Conservation (phyloP, 2,329 filamentous ascomycete genomes). For the Elsinoe necatrix region DNA sequence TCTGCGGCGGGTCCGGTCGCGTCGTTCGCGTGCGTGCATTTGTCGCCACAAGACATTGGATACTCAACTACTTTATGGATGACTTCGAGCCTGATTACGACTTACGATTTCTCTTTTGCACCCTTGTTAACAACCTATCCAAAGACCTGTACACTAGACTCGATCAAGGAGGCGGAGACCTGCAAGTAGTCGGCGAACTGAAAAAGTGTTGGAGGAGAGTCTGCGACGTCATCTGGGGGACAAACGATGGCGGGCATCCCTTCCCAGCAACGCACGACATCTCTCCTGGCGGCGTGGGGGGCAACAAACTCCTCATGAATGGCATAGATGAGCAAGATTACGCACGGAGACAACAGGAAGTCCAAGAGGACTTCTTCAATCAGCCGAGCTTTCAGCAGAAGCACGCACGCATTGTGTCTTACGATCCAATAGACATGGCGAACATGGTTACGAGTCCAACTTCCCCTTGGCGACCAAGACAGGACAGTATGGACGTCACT, state of each 20-base stretch:
- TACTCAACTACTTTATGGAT: conserved; percentile 93
- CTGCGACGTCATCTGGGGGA: conserved; percentile 84
- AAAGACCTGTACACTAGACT: conserved; percentile 43
- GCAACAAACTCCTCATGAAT: conserved; percentile 23
- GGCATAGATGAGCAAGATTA: conserved; percentile 25
- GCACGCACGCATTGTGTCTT: background rate
- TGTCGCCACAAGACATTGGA: conserved; percentile 92
- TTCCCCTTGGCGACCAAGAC: conserved; percentile 38
- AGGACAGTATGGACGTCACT: conserved; percentile 47
- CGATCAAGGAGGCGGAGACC: conserved; percentile 50
- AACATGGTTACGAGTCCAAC: conserved; percentile 20
- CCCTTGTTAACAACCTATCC: conserved; percentile 61
- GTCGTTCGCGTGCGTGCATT: conserved; percentile 95
- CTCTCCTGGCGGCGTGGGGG: conserved; percentile 57
- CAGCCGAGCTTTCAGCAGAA: background rate
- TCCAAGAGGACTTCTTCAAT: conserved; percentile 12
- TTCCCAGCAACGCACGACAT: conserved; percentile 46
- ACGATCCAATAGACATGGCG: conserved; percentile 7
- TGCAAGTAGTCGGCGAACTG: conserved; percentile 86
- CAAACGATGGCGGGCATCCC: conserved; percentile 46
- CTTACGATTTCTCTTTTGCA: conserved; percentile 70
- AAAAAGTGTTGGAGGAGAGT: conserved; percentile 97
- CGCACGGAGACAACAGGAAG: conserved; percentile 1
- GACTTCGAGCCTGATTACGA: conserved; percentile 75
- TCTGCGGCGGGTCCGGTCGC: conserved; percentile 72